These are phyloP conservation scores for Metschnikowia peoriensis DNA, from an alignment of 805 yeast genomes.

Conservation along the genomic window DNA sequence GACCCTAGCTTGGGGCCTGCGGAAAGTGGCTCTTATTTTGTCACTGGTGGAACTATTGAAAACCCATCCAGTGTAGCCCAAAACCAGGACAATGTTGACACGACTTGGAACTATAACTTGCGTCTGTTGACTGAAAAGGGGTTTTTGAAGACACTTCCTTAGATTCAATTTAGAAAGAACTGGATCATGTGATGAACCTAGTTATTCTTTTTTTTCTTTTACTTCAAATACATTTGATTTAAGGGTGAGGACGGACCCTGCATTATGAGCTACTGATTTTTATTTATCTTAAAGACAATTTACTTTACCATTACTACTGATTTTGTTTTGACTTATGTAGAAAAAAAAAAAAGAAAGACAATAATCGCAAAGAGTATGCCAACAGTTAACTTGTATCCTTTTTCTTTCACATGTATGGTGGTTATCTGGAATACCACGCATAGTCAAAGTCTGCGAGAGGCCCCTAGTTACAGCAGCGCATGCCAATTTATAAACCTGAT, in stretches of 20 bases:
- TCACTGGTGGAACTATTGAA: slow-evolving; percentile 31
- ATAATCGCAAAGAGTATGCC: not conserved
- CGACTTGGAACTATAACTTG: slow-evolving; percentile 31
- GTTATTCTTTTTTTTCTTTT: too few species aligned
- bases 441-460: not conserved
- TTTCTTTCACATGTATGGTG: not conserved
- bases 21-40: slow-evolving; percentile 31
- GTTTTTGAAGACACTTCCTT: slow-evolving; percentile 5
- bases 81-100: slow-evolving; percentile 20
- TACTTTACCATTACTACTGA: too few species aligned
- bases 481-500: not conserved
- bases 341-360: too few species aligned
- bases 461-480: too few species aligned
- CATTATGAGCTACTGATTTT: too few species aligned
- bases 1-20: slow-evolving; percentile 24
- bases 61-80: slow-evolving; percentile 25
- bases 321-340: too few species aligned
- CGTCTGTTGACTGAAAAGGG: slow-evolving; percentile 22
- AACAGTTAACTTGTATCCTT: not conserved
- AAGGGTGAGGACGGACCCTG: too few species aligned
- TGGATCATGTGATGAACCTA: too few species aligned
- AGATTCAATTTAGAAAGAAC: too few species aligned
- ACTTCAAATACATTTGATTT: too few species aligned
- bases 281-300: too few species aligned
- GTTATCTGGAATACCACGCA: not conserved